Conservation (phyloP, 768 basidiomycete genomes). For the Amanita brunnescens region DNA sequence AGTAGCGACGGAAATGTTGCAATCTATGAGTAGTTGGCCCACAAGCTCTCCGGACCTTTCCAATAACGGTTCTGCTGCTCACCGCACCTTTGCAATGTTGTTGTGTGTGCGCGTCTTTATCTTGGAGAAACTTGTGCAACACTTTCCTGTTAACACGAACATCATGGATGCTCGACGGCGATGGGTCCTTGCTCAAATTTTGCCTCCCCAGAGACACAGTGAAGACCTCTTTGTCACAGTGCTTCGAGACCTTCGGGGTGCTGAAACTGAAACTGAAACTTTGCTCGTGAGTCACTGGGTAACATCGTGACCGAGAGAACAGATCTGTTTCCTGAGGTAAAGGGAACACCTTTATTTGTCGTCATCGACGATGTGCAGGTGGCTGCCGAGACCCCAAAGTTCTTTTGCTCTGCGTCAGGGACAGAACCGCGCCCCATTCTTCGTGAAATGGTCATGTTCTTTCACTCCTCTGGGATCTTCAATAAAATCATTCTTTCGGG, state of each 20-base stretch:
- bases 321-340: neutral
- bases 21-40: too few relatives aligned
- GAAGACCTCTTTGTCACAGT: slow-evolving; percentile 2
- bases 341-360: neutral
- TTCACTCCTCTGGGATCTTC: neutral
- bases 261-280: neutral
- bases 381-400: neutral
- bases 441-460: neutral
- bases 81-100: too few relatives aligned
- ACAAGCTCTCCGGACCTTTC: too few relatives aligned
- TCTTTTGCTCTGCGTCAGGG: neutral
- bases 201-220: neutral
- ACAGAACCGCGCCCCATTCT: neutral
- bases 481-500: neutral
- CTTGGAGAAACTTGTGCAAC: too few relatives aligned
- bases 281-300: neutral
- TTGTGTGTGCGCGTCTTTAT: too few relatives aligned
- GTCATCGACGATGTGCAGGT: neutral
- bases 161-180: slow-evolving; percentile 2
- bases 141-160: too few relatives aligned
- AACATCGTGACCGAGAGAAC: neutral
- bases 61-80: too few relatives aligned
- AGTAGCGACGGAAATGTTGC: too few relatives aligned
- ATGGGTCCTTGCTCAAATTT: slow-evolving; percentile 10
- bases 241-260: neutral